Evolutionary conservation across 2,329 filamentous ascomycete genomes (phyloP).

Genomic region (Calonectria pseudoturangicola): DNA sequence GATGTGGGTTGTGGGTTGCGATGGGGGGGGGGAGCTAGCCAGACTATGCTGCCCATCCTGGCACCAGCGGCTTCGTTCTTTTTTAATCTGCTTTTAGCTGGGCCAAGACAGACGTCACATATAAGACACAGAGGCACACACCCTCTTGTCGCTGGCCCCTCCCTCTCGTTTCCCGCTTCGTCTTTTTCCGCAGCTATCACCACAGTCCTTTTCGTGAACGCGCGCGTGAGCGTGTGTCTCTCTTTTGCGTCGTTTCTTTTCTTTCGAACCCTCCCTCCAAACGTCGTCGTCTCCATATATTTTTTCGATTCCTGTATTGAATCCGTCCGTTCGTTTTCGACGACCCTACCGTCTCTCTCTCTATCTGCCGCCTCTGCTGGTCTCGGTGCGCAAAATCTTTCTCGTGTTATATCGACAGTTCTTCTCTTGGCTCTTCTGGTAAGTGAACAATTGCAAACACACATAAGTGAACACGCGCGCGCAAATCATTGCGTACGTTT

Average conservation of each 20-base stretch:
- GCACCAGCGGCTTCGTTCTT: constrained; percentile 7
- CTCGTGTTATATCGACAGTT: constrained; percentile 23
- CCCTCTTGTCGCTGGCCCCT: constrained; percentile 14
- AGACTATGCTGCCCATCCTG: not conserved
- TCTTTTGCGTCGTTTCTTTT: constrained; percentile 43
- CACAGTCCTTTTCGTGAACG: constrained; percentile 49
- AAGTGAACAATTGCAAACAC: constrained; percentile 17
- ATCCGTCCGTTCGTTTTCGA: constrained; percentile 40
- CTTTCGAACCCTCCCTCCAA: constrained; percentile 37
- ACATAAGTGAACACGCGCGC: constrained; percentile 11
- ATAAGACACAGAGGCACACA: constrained; percentile 42
- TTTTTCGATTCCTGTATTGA: constrained; percentile 25
- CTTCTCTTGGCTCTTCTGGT: constrained; percentile 8
- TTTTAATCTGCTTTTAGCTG: constrained; percentile 18
- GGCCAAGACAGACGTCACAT: constrained; percentile 46
- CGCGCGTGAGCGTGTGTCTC: constrained; percentile 52
- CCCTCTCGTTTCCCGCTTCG: constrained; percentile 34
- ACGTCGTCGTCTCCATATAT: not conserved
- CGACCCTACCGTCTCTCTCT: not conserved
- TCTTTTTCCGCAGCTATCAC: constrained; percentile 30
- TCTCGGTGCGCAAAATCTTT: constrained; percentile 23
- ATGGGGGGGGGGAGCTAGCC: too few relatives aligned
- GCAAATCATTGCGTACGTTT: not conserved
- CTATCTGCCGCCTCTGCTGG: constrained; percentile 32
- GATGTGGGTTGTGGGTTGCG: not conserved